Conservation (phyloP, 2,329 filamentous ascomycete genomes). For the Mollisiaceae sp. region DNA sequence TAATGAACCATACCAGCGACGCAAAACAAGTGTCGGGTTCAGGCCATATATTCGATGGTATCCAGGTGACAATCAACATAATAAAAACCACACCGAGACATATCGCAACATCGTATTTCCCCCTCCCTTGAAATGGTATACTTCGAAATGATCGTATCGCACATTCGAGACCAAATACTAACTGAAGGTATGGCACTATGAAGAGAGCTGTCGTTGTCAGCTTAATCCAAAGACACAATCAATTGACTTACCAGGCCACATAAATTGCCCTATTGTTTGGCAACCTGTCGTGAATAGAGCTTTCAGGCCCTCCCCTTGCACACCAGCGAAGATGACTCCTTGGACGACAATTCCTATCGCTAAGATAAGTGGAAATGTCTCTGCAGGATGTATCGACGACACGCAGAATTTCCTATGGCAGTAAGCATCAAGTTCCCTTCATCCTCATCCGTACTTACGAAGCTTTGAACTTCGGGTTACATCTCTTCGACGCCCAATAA, state of each 20-base stretch:
- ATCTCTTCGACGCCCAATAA: constrained; percentile 42
- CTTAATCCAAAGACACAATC: background rate
- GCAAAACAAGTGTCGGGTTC: constrained; percentile 68
- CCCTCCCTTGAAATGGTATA: constrained; percentile 61
- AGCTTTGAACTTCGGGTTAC: constrained; percentile 41
- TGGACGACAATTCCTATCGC: constrained; percentile 63
- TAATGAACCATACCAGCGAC: constrained; percentile 70
- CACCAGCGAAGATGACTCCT: constrained; percentile 60
- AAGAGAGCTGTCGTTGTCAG: constrained; percentile 62
- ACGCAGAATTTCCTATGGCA: constrained; percentile 42
- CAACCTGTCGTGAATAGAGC: constrained; percentile 58
- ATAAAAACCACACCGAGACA: constrained; percentile 59
- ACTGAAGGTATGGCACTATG: constrained; percentile 67
- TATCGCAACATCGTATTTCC: constrained; percentile 63
- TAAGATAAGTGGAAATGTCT: constrained; percentile 58
- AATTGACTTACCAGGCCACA: constrained; percentile 61
- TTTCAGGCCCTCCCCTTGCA: constrained; percentile 60
- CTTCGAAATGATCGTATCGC: constrained; percentile 59
- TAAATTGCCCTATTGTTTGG: constrained; percentile 58
- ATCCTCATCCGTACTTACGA: constrained; percentile 51
- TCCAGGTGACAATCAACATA: constrained; percentile 60
- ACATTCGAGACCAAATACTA: constrained; percentile 69
- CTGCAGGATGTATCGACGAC: constrained; percentile 43
- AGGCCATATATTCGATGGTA: constrained; percentile 60
- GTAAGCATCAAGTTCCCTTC: constrained; percentile 40